Evolutionary conservation across 345 rosid genomes (phyloP), one percentile per base, ranked within the genome.

Genomic region (Hibiscus mutabilis): DNA sequence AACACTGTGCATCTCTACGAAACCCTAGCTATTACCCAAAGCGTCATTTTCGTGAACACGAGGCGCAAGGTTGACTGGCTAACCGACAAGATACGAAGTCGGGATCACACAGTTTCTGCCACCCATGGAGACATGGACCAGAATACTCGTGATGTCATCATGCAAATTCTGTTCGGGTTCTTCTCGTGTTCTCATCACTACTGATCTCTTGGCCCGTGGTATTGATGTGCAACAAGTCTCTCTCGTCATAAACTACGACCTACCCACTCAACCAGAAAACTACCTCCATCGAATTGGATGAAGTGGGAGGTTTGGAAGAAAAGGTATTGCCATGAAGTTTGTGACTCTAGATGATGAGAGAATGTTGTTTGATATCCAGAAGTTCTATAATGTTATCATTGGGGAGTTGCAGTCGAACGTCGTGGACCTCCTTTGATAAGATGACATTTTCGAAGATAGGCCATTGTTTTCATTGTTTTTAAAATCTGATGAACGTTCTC

Each of bases 61-160:
- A 73, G 98, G 74, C 92, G 96, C 71, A 92, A 92, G 86, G 97
- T 92, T 0, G 97, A 92, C 75, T 90, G 98, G 96, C 82, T 92
- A 12, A 88, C 98, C 0, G 98, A 88, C 82, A 82, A 88, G 74
- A 85, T 90, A 96, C 72, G 89, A 73, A 73, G 84, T 82, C 88
- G 91, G 59, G 97, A 92, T 80, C 98, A 92, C 79, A 92, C 96
- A 0, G 92, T 92, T 29, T 92, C 96, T 29, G 96, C 97, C 5
- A 91, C 97, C 22, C 97, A 91, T 21, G 97, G 97, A 72, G 93
- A 91, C 84, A 91, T 89, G 96, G 96, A 92, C 73, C 96, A 90
- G 84, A 90, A 87, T 85, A 88, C 89, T 0, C 85, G 92, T 46
- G 97, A 92, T 75, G 86, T 92, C 57, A 92, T 92, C 73, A 90